A percentile compares a stretch with the other conserved stretches of the same genome.
Evolutionary conservation across 1,139 yeast species (phyloP).

Genomic region (Yamadazyma diospyri): DNA sequence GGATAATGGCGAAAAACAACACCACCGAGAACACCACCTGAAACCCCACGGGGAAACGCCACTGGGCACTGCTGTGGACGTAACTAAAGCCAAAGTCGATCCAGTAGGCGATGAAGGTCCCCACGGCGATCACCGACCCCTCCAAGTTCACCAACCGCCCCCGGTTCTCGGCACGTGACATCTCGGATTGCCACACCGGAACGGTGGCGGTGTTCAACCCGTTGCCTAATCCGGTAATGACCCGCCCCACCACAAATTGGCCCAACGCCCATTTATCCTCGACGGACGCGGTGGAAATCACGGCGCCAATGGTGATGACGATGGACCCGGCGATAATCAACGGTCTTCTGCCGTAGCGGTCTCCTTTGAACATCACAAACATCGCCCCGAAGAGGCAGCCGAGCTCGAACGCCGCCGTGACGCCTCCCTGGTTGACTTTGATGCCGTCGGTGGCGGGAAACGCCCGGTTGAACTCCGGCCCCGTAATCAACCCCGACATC

Average conservation of each 20-base stretch:
- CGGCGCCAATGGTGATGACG: constrained; percentile 61
- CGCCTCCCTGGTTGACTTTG: constrained; percentile 58
- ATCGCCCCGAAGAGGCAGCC: constrained; percentile 78
- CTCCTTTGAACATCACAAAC: constrained; percentile 62
- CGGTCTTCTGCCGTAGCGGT: constrained; percentile 62
- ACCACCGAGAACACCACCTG: constrained; percentile 39
- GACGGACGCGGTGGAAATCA: constrained; percentile 60
- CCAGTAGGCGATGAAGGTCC: constrained; percentile 75
- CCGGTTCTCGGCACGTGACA: constrained; percentile 67
- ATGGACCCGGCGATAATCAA: constrained; percentile 56
- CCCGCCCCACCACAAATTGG: constrained; percentile 72
- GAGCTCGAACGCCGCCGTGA: constrained; percentile 67
- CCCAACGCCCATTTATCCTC: constrained; percentile 49
- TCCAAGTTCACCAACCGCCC: constrained; percentile 69
- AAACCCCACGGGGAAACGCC: constrained; percentile 48
- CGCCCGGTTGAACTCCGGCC: constrained; percentile 52
- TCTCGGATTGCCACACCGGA: constrained; percentile 81
- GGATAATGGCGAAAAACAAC: constrained; percentile 33
- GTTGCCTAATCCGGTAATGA: constrained; percentile 74
- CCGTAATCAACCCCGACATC: constrained; percentile 69
- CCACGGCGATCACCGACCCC: constrained; percentile 69
- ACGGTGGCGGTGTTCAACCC: constrained; percentile 78
- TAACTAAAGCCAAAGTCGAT: constrained; percentile 69
- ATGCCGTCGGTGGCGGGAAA: constrained; percentile 50
- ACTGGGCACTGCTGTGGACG: constrained; percentile 39